Percentiles rank a stretch among this genome's conserved stretches.
Conservation (phyloP, 371 early-diverging fungal genomes). For the Umbelopsis sp. region DNA sequence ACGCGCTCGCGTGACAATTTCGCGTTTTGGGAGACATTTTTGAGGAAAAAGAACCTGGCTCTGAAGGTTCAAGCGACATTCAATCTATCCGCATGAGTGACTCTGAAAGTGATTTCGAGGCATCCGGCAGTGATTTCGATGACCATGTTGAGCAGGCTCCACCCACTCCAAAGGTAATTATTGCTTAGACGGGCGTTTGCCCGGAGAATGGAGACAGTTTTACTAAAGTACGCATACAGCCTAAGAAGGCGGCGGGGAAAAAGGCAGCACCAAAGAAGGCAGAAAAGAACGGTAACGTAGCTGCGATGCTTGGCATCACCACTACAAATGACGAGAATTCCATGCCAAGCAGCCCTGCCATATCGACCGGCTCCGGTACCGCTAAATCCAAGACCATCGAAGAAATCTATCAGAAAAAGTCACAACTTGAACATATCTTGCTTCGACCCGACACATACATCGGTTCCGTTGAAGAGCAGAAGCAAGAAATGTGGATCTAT, state of each 20-base stretch:
- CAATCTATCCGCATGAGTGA: conserved; percentile 6
- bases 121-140: conserved; percentile 5
- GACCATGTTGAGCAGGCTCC: conserved; percentile 8
- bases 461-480: conserved; percentile 93
- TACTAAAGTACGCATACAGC: not conserved
- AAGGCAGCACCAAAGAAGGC: conserved; percentile 22
- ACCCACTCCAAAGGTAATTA: conserved; percentile 11
- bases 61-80: not conserved
- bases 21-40: too few relatives aligned
- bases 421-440: conserved; percentile 98
- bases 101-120: conserved; percentile 14
- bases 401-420: conserved; percentile 98
- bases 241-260: conserved; percentile 21
- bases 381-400: conserved; percentile 69
- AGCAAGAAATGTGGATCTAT: conserved; percentile 89
- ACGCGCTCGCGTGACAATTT: too few relatives aligned
- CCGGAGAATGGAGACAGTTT: too few relatives aligned
- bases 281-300: conserved; percentile 17
- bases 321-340: conserved; percentile 15
- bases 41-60: too few relatives aligned
- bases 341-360: conserved; percentile 2
- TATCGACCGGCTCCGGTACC: conserved; percentile 19
- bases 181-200: not conserved
- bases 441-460: conserved; percentile 99
- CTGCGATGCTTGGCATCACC: conserved; percentile 6